These are phyloP conservation scores for Nakazawaea anatomiae DNA, from an alignment of 805 yeast species.

Conservation along the genomic window DNA sequence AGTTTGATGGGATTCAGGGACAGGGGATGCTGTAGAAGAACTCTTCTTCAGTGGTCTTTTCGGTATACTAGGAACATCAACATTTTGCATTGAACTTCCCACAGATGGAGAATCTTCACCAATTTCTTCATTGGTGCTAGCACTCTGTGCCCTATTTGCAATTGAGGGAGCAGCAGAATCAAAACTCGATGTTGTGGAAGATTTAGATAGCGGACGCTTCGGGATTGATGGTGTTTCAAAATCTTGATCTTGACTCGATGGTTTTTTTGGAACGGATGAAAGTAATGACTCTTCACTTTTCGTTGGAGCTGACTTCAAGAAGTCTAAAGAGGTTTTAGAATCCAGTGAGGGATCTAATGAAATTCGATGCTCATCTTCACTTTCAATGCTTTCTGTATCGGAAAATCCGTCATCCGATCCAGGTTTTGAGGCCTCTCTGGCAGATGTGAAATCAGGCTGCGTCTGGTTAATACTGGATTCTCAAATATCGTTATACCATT, in stretches of 20 bases:
- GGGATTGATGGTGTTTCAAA: background rate
- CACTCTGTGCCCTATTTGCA: background rate
- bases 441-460: background rate
- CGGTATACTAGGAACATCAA: background rate
- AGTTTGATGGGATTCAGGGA: background rate
- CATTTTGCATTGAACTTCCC: background rate
- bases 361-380: slow-evolving; percentile 1
- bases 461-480: background rate
- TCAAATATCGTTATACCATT: too few species aligned
- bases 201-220: background rate
- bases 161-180: background rate
- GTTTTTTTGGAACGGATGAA: background rate
- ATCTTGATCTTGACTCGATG: background rate
- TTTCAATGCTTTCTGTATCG: background rate
- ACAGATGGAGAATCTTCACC: background rate
- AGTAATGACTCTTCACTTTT: background rate
- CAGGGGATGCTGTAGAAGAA: background rate
- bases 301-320: background rate
- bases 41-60: background rate
- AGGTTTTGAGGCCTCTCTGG: background rate
- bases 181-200: background rate
- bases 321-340: background rate
- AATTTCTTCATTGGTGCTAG: background rate
- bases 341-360: background rate
- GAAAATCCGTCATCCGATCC: slow-evolving; percentile 2